Base-by-base conservation (phyloP, 441 rosid genomes). In the Euphorbia schlechtendalii region DNA sequence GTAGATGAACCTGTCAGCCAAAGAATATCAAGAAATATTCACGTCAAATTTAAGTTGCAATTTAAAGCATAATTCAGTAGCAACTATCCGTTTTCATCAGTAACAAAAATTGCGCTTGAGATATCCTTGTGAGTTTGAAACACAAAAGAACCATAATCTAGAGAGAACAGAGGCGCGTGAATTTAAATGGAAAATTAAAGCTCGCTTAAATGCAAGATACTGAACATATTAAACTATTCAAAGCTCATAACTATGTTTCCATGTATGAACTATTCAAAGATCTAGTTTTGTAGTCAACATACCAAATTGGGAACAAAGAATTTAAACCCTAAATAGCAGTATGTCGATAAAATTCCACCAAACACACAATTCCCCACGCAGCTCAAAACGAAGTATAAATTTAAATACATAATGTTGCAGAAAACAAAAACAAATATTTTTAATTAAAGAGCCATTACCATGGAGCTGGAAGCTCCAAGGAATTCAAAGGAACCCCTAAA, bases 1-100 rank as follows among this genome's bases (percentile, higher is more conserved):
- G 81, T 93, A 88, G 71, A 93, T 90, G 77, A 93, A 89, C 96
- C 98, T 86, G 85, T 73, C 76, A 82, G 38, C 4, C 73, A 62
- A 61, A 52, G 51, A 40, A 49, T 24, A 27, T 68, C 18, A 74
- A 64, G n/a, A 40, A 41, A 56, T 18, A 17, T 22, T 3, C 14
- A 51, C 3, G 27, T 10, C 20, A 59, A 2, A 10, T 49, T 36
- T 46, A 18, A 27, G 46, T 66, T 28, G 62, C 30, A 2, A 32
- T 6, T 32, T 2, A 6, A 32, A 32, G 6, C 34, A 32, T n/a
- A n/a, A n/a, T n/a, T n/a, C n/a, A n/a, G n/a, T n/a, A n/a, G n/a
- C n/a, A n/a, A n/a, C n/a, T n/a, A n/a, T n/a, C n/a, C n/a, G n/a
- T n/a, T n/a, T n/a, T n/a, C n/a, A n/a, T n/a, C n/a, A n/a, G n/a